Percentiles rank a stretch among this genome's conserved stretches.
These are phyloP conservation scores for Wickerhamiella domercqiae DNA, from an alignment of 805 yeast genomes.

Conservation along the genomic window DNA sequence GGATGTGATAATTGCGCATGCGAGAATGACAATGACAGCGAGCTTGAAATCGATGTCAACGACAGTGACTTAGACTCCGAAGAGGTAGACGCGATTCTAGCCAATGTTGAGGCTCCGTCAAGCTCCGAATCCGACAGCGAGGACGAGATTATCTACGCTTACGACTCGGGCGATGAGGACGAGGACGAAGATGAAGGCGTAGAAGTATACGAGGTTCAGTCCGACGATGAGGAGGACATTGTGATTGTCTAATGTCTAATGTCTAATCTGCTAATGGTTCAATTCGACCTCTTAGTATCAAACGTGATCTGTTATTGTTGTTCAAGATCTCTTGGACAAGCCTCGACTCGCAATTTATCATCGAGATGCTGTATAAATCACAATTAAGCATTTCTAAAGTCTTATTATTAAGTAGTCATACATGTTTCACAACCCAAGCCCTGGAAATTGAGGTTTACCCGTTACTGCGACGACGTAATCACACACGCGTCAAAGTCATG, in stretches of 20 bases:
- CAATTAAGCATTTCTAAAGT: no score
- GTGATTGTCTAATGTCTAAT: slow-evolving; percentile 2
- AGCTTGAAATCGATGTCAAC: slow-evolving; percentile 11
- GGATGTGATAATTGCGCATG: slow-evolving; percentile 9
- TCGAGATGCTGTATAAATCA: no score
- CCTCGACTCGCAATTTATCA: no score
- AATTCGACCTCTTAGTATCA: no score
- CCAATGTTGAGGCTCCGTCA: slow-evolving; percentile 11
- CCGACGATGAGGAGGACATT: slow-evolving; percentile 11
- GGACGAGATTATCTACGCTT: not conserved
- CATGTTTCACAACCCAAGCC: no score
- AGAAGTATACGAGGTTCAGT: slow-evolving; percentile 9
- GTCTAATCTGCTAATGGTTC: not conserved
- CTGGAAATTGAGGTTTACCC: no score
- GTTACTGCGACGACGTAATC: no score
- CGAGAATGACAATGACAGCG: slow-evolving; percentile 3
- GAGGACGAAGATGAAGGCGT: slow-evolving; percentile 2
- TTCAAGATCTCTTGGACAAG: no score
- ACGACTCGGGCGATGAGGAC: slow-evolving; percentile 5
- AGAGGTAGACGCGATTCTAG: slow-evolving; percentile 14
- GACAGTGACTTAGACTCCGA: slow-evolving; percentile 17
- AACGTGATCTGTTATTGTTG: no score
- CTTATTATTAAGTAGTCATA: no score
- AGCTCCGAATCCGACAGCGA: slow-evolving; percentile 7
- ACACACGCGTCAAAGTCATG: no score